Conservation (phyloP, 2,329 filamentous ascomycete genomes). For the Monilinia vaccinii-corymbosi region DNA sequence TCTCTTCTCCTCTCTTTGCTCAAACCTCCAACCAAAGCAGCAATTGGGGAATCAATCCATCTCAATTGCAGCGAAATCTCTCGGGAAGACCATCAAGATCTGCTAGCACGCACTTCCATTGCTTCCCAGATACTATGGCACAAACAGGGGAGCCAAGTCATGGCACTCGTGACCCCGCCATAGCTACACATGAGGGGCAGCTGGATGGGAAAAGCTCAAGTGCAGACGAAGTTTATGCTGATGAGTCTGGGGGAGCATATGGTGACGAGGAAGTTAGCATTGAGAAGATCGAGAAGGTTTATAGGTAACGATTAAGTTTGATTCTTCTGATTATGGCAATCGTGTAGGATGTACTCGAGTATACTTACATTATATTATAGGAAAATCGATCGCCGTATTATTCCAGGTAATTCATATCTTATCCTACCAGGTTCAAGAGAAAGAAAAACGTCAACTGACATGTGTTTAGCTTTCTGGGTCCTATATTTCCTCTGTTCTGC, state of each 20-base stretch:
- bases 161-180: slow-evolving; percentile 9
- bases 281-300: slow-evolving; percentile 30
- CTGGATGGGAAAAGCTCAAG: slow-evolving; percentile 4
- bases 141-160: slow-evolving; percentile 16
- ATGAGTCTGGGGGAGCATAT: slow-evolving; percentile 11
- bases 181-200: neutral
- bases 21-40: neutral
- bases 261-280: slow-evolving; percentile 21
- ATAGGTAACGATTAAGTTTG: slow-evolving; percentile 25
- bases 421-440: neutral
- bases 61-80: neutral
- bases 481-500: slow-evolving; percentile 90
- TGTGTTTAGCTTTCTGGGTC: slow-evolving; percentile 63
- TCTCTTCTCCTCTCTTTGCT: neutral
- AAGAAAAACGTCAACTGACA: neutral
- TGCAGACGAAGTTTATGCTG: neutral
- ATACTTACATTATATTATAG: slow-evolving; percentile 11
- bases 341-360: neutral
- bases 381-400: slow-evolving; percentile 49
- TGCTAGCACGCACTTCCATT: slow-evolving; percentile 29
- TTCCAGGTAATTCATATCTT: slow-evolving; percentile 33
- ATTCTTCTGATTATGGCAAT: neutral
- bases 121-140: slow-evolving; percentile 24
- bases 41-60: neutral
- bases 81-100: slow-evolving; percentile 5